These are phyloP conservation scores for Neurospora sp. DNA, from an alignment of 495 filamentous ascomycete species.

Conservation along the genomic window DNA sequence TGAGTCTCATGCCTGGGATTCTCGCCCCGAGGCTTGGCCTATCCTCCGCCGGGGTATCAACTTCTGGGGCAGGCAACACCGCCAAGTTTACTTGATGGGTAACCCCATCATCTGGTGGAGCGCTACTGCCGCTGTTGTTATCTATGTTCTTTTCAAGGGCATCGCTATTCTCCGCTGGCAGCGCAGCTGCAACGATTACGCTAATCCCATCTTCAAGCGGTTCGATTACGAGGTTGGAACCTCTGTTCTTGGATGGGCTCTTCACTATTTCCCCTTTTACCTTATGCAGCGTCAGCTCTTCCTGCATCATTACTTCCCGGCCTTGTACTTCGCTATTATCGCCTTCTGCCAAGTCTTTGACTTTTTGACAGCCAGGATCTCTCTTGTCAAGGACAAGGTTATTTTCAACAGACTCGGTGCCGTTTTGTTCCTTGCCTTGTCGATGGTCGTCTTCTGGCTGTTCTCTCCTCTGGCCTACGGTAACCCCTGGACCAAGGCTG, in stretches of 20 bases:
- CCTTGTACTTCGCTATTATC: slow-evolving; percentile 89
- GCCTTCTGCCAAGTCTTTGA: slow-evolving; percentile 82
- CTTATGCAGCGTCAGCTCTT: slow-evolving; percentile 93
- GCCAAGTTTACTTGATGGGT: slow-evolving; percentile 92
- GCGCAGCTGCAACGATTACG: slow-evolving; percentile 79
- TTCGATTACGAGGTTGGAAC: slow-evolving; percentile 96
- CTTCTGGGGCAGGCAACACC: slow-evolving; percentile 93
- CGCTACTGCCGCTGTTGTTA: slow-evolving; percentile 66
- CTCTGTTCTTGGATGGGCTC: slow-evolving; percentile 81
- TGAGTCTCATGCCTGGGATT: slow-evolving; percentile 97
- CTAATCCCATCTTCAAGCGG: slow-evolving; percentile 70
- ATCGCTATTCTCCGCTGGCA: slow-evolving; percentile 90
- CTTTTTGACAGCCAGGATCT: slow-evolving; percentile 62
- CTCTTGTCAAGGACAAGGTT: slow-evolving; percentile 54
- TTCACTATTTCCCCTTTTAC: slow-evolving; percentile 97
- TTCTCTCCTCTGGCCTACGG: slow-evolving; percentile 88
- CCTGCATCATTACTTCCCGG: slow-evolving; percentile 84
- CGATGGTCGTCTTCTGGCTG: slow-evolving; percentile 66
- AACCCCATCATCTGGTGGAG: slow-evolving; percentile 96
- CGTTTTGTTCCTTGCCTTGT: slow-evolving; percentile 58
- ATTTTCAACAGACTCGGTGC: slow-evolving; percentile 61
- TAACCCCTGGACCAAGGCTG: slow-evolving; percentile 80
- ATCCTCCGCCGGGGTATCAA: slow-evolving; percentile 92
- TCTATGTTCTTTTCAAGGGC: slow-evolving; percentile 78
- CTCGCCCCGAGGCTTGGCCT: slow-evolving; percentile 87